A percentile compares a stretch with the other conserved stretches of the same genome.
Conservation (phyloP, 345 rosid genomes). For the Brassica carinata region DNA sequence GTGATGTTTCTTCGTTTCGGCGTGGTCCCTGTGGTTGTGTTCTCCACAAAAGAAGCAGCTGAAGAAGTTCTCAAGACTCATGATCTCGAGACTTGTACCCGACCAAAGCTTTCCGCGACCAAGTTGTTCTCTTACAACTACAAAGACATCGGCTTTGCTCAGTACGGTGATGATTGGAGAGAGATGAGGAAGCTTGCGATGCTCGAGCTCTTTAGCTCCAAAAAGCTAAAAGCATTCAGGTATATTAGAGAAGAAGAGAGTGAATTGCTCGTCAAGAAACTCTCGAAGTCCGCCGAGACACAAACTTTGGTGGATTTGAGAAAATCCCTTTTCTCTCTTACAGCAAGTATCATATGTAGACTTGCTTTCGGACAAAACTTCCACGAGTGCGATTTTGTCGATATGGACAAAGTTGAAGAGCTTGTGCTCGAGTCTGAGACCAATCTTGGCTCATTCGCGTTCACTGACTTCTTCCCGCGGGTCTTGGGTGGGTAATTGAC, state of each 20-base stretch:
- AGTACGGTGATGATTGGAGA: conserved; percentile 45
- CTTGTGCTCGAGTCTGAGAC: conserved; percentile 43
- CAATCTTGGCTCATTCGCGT: conserved; percentile 33
- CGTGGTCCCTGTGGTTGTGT: conserved; percentile 40
- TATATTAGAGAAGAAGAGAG: conserved; percentile 46
- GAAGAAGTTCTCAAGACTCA: conserved; percentile 38
- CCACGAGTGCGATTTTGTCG: conserved; percentile 39
- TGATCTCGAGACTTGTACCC: conserved; percentile 42
- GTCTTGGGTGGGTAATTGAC: conserved; percentile 50
- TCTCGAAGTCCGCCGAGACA: conserved; percentile 31
- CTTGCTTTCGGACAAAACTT: conserved; percentile 43
- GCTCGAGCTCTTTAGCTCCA: conserved; percentile 46
- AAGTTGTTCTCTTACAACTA: conserved; percentile 39
- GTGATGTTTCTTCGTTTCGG: conserved; percentile 52
- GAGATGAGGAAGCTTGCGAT: conserved; percentile 40
- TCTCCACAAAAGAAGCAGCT: conserved; percentile 49
- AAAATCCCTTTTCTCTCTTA: conserved; percentile 30
- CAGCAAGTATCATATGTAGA: conserved; percentile 40
- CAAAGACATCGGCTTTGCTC: conserved; percentile 43
- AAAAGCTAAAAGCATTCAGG: conserved; percentile 43
- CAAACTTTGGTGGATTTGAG: conserved; percentile 38
- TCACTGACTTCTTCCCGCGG: conserved; percentile 39
- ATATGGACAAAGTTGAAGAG: conserved; percentile 40
- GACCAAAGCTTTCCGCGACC: conserved; percentile 31
- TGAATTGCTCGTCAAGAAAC: conserved; percentile 28